phyloP scores from a whole-genome alignment of 2,329 filamentous ascomycete species.

The Ceratocystis eucalypticola region DNA sequence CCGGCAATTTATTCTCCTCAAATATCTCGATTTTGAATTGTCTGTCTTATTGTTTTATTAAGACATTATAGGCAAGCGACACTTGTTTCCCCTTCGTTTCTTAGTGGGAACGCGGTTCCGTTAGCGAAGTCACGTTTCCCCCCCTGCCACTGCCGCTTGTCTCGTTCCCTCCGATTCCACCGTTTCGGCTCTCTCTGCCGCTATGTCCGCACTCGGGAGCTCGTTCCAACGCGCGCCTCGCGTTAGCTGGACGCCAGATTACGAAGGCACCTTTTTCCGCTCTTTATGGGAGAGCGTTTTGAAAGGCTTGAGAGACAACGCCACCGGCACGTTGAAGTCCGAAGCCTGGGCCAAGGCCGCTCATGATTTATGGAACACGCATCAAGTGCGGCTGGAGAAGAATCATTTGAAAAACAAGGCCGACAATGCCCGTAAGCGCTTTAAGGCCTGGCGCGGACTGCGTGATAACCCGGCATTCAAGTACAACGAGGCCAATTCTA shows the following conservation, averaged over 20 bases:
- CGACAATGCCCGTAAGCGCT: conserved; percentile 49
- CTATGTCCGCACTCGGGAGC: not conserved
- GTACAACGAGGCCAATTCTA: conserved; percentile 38
- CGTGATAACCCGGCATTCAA: conserved; percentile 44
- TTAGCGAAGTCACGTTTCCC: not conserved
- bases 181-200: not conserved
- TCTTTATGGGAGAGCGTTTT: conserved; percentile 45
- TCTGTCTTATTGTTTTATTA: no score
- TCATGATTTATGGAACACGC: conserved; percentile 39
- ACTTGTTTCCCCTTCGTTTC: not conserved
- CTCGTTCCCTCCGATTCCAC: not conserved
- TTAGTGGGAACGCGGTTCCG: not conserved
- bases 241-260: conserved; percentile 47
- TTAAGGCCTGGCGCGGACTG: conserved; percentile 46
- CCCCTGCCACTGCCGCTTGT: not conserved
- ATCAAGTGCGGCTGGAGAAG: conserved; percentile 45
- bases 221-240: conserved; percentile 32
- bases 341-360: conserved; percentile 48
- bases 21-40: not conserved
- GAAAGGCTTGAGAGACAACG: conserved; percentile 42
- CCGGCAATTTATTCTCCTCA: not conserved
- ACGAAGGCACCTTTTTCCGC: conserved; percentile 47
- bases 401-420: conserved; percentile 51
- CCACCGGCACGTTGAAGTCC: conserved; percentile 41
- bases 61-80: no score